Evolutionary conservation across 1,139 yeast species (phyloP).

Genomic region (Scheffersomyces segobiensis): DNA sequence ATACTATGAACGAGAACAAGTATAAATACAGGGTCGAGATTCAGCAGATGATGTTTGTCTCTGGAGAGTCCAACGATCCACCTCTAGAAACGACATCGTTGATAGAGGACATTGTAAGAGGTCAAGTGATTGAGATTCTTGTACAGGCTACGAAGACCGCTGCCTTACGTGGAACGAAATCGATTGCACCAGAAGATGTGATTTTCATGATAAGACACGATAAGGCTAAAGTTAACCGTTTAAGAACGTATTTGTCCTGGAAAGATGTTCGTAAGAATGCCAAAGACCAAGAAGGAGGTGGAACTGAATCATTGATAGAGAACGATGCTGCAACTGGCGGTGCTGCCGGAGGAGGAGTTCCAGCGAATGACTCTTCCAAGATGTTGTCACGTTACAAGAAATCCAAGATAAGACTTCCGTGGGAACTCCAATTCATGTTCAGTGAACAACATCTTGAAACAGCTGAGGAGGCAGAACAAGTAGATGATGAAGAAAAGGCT

Average conservation of each 20-base stretch:
- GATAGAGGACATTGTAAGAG: conserved; percentile 92
- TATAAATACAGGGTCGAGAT: conserved; percentile 82
- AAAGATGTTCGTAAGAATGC: conserved; percentile 97
- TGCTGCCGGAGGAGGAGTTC: conserved; percentile 32
- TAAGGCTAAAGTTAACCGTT: conserved; percentile 87
- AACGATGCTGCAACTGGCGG: conserved; percentile 37
- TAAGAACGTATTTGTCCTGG: conserved; percentile 92
- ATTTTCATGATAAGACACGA: conserved; percentile 92
- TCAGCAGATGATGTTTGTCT: conserved; percentile 98
- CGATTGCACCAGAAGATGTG: conserved; percentile 89
- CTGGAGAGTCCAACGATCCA: conserved; percentile 93
- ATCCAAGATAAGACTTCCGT: conserved; percentile 81
- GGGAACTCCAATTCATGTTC: conserved; percentile 96
- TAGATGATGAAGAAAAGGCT: conserved; percentile 85
- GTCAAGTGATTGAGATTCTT: conserved; percentile 90
- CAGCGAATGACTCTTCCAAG: conserved; percentile 51
- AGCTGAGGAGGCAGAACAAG: conserved; percentile 76
- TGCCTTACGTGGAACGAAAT: conserved; percentile 74
- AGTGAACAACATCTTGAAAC: conserved; percentile 83
- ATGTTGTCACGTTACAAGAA: conserved; percentile 71
- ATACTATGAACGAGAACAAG: conserved; percentile 38
- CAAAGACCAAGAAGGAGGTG: conserved; percentile 89
- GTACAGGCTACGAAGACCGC: conserved; percentile 81
- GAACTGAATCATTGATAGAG: conserved; percentile 56
- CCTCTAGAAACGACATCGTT: conserved; percentile 87